phyloP scores from a whole-genome alignment of 1,284 basidiomycete species.

The Rhodotorula sp. region DNA sequence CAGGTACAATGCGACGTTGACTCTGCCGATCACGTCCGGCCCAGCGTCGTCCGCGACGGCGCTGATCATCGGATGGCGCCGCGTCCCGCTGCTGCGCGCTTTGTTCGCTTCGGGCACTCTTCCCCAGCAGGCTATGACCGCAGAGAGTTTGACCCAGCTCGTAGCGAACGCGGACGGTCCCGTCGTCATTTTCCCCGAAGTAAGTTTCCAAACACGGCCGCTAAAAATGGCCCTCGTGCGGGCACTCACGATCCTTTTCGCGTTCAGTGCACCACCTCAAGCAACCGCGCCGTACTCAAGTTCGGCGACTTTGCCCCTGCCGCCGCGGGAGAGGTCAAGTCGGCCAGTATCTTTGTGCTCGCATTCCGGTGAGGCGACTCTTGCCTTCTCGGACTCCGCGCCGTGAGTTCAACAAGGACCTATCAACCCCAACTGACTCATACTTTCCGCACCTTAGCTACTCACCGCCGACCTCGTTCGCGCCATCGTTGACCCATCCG shows the following conservation, averaged over 20 bases:
- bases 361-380: slow-evolving; percentile 31
- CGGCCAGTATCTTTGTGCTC: slow-evolving; percentile 26
- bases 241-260: neutral
- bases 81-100: slow-evolving; percentile 9
- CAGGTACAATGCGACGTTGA: slow-evolving; percentile 40
- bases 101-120: slow-evolving; percentile 1
- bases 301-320: slow-evolving; percentile 7
- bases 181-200: slow-evolving; percentile 44
- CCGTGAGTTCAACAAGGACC: neutral
- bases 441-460: slow-evolving; percentile 15
- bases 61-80: slow-evolving; percentile 17
- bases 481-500: slow-evolving; percentile 32
- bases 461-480: slow-evolving; percentile 25
- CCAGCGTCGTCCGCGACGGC: slow-evolving; percentile 13
- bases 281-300: slow-evolving; percentile 40
- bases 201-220: no score
- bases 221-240: neutral
- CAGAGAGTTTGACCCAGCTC: slow-evolving; percentile 30
- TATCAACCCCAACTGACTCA: neutral
- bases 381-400: neutral
- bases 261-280: slow-evolving; percentile 32
- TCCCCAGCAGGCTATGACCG: neutral
- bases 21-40: slow-evolving; percentile 34
- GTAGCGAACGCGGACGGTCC: slow-evolving; percentile 16
- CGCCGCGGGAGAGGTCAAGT: neutral